phyloP scores from a whole-genome alignment of 192 early-diverging fungal genomes.

The Bifiguratus adelaidae region DNA sequence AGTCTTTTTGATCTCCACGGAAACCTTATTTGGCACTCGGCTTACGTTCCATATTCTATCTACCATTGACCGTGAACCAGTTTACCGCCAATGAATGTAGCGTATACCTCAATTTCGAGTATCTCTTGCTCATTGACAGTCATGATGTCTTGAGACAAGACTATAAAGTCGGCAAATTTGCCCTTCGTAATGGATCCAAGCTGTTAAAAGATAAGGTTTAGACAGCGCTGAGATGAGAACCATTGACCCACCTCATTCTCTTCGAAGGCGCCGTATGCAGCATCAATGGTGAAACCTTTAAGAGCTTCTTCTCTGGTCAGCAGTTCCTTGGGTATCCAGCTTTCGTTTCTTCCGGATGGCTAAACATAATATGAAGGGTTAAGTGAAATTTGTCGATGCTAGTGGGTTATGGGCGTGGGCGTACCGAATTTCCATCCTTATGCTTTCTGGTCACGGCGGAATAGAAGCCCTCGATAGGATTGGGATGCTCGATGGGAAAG shows the following conservation, averaged over 20 bases:
- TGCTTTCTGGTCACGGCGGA: constrained; percentile 39
- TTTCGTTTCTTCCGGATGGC: constrained; percentile 30
- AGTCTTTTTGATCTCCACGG: too few species aligned
- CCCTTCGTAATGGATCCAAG: constrained; percentile 31
- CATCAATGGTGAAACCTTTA: constrained; percentile 38
- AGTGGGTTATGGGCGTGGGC: constrained; percentile 3
- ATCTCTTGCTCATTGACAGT: constrained; percentile 17
- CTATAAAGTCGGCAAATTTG: constrained; percentile 41
- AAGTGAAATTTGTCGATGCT: constrained; percentile 9
- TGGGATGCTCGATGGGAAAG: constrained; percentile 38
- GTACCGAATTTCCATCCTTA: constrained; percentile 26
- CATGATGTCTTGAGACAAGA: constrained; percentile 36
- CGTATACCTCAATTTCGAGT: constrained; percentile 7
- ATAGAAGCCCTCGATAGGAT: constrained; percentile 43
- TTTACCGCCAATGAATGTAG: constrained; percentile 13
- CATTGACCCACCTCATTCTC: constrained; percentile 20
- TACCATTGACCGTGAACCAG: constrained; percentile 5
- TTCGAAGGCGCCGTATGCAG: constrained; percentile 38
- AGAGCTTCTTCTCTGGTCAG: constrained; percentile 31
- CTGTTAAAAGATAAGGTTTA: constrained; percentile 11
- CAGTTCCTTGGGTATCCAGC: constrained; percentile 27
- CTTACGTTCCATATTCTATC: too few species aligned
- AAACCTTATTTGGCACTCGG: too few species aligned
- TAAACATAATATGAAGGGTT: neutral
- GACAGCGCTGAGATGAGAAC: constrained; percentile 1